A percentile compares a stretch with the other conserved stretches of the same genome.
phyloP scores from a whole-genome alignment of 78 protist genomes.

The Protostelium mycophagum region DNA sequence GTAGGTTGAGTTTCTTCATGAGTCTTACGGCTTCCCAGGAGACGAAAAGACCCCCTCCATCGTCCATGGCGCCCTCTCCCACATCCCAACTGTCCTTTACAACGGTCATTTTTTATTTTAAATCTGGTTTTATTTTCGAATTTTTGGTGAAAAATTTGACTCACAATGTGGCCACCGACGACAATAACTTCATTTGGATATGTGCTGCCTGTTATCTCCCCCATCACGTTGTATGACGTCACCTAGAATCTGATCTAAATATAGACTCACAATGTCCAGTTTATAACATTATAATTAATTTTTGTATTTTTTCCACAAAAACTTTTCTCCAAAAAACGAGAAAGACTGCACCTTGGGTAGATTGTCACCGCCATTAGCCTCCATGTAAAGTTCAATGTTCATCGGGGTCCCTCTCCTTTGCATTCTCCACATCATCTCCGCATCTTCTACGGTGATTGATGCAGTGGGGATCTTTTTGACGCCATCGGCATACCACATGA shows the following conservation, averaged over 20 bases:
- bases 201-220: constrained; percentile 54
- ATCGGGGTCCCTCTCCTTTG: constrained; percentile 16
- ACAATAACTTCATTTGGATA: constrained; percentile 71
- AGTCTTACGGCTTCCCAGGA: constrained; percentile 48
- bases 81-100: constrained; percentile 76
- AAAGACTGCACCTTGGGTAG: background rate
- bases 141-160: too few relatives aligned
- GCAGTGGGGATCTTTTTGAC: constrained; percentile 52
- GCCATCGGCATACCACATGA: constrained; percentile 25
- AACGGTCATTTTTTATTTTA: too few relatives aligned
- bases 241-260: constrained; percentile 1
- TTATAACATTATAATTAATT: too few relatives aligned
- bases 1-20: constrained; percentile 26
- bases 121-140: too few relatives aligned
- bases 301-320: too few relatives aligned
- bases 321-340: background rate
- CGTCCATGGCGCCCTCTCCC: constrained; percentile 77
- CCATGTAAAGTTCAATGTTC: constrained; percentile 40
- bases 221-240: constrained; percentile 56
- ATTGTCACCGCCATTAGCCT: constrained; percentile 20
- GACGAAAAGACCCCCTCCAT: constrained; percentile 65
- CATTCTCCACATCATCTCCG: constrained; percentile 62
- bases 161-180: constrained; percentile 61
- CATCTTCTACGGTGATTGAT: constrained; percentile 75
- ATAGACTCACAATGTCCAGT: too few relatives aligned